Conservation (phyloP, 352 stramenopile species). For the Pythium periplocum region DNA sequence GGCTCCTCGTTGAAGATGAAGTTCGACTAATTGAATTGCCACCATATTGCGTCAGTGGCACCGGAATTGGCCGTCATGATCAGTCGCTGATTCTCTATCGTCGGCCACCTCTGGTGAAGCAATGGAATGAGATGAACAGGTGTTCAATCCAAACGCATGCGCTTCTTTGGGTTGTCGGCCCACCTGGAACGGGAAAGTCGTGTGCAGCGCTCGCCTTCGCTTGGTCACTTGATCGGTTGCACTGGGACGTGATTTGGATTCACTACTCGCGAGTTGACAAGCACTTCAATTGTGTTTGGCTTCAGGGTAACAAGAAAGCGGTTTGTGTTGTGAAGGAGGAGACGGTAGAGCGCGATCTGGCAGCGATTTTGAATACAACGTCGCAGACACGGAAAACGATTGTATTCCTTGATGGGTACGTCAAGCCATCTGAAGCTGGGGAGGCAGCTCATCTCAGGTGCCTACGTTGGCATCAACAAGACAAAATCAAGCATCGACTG, state of each 20-base stretch:
- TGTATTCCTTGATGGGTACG: constrained; percentile 14
- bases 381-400: constrained; percentile 7
- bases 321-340: constrained; percentile 12
- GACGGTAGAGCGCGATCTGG: constrained; percentile 3
- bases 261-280: constrained; percentile 10
- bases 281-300: constrained; percentile 13
- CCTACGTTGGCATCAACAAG: constrained; percentile 9
- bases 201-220: constrained; percentile 13
- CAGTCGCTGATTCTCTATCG: constrained; percentile 7
- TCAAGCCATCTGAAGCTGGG: constrained; percentile 8
- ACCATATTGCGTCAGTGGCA: constrained; percentile 10
- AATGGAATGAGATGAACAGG: constrained; percentile 17
- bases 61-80: constrained; percentile 11
- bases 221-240: constrained; percentile 11
- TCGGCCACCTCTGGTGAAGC: constrained; percentile 14
- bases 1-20: constrained; percentile 4
- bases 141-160: constrained; percentile 16
- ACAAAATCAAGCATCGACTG: constrained; percentile 16
- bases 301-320: constrained; percentile 10
- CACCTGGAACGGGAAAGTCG: constrained; percentile 15
- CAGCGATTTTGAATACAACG: constrained; percentile 7
- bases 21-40: constrained; percentile 7
- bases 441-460: constrained; percentile 13
- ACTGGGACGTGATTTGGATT: constrained; percentile 16
- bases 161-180: constrained; percentile 9